Base-by-base conservation (phyloP, 2,329 filamentous ascomycete species). In the Apiospora sp. region DNA sequence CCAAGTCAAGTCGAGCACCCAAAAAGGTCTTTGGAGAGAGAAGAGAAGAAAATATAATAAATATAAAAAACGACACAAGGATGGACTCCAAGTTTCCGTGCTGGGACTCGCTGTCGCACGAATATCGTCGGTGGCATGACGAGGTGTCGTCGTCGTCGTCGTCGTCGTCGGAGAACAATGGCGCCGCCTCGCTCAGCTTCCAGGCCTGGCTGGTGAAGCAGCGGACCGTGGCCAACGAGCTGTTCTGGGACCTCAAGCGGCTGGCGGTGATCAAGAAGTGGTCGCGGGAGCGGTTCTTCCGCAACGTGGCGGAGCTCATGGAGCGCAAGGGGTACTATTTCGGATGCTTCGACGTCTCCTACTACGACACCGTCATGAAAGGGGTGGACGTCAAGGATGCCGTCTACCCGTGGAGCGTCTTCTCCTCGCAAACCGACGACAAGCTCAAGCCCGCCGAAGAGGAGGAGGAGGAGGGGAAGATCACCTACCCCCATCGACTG, bases 171-270 rank as follows among this genome's bases (percentile, higher is more conserved):
- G 24, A 44, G n/a, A 51, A 41, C 14, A 70, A 70, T 24, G 30
- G 34, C 37, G 2, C 37, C 37, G 2, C 37, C 68, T 30, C 68
- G 16, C 68, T 70, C 43, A 30, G 27, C 14, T 70, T 70, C n/a
- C 48, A 58, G n/a, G 4, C 68, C 12, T 70, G 68, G 68, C 14
- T 70, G 14, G 10, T 41, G 30, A 48, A 41, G 24, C 48, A 70
- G 13, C 68, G 68, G 3, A 41, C 34, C 46, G 6, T 58, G 4
- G 48, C 68, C 68, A 70, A 70, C 34, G 68, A 70, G 27, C 4
- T 41, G 8, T 70, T 70, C 16, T 48, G 44, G n/a, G 43, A 70
- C 34, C 68, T 70, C 34, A 37, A 54, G 68, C n/a, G 68, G 34
- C 46, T 70, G 24, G 48, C 68, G 19, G 27, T 58, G 10, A 41